phyloP scores from a whole-genome alignment of 139 green algal genomes.

The Diplosphaera chodatii region DNA sequence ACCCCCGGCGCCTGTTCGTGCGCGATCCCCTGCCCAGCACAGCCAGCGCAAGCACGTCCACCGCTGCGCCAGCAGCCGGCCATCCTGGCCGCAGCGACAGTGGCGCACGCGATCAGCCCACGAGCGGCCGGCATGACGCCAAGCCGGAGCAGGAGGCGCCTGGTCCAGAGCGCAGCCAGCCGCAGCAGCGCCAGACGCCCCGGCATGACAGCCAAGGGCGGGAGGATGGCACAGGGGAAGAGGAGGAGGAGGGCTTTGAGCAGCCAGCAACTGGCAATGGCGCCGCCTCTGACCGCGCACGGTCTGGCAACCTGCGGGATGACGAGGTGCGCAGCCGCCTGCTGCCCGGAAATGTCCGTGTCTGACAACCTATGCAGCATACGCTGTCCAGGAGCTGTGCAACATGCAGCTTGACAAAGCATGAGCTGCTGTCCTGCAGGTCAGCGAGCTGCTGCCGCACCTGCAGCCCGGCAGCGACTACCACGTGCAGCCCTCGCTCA shows the following conservation, averaged over 20 bases:
- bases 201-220: not conserved
- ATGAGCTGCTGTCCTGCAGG: not conserved
- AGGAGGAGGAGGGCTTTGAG: not conserved
- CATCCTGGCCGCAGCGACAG: not conserved
- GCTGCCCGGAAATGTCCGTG: too few relatives aligned
- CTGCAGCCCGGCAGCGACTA: constrained; percentile 36
- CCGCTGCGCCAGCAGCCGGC: constrained; percentile 9
- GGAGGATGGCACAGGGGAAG: too few relatives aligned
- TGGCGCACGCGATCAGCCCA: too few relatives aligned
- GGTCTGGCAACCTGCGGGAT: not conserved
- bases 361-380: too few relatives aligned
- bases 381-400: too few relatives aligned
- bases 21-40: constrained; percentile 53
- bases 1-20: constrained; percentile 82
- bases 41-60: constrained; percentile 6
- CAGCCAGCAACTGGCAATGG: constrained; percentile 6
- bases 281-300: not conserved
- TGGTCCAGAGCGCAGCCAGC: not conserved
- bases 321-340: too few relatives aligned
- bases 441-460: constrained; percentile 21
- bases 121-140: too few relatives aligned
- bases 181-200: not conserved
- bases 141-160: too few relatives aligned
- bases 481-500: constrained; percentile 44
- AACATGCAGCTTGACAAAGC: too few relatives aligned